Percentiles rank a stretch among this genome's conserved stretches.
These are phyloP conservation scores for Mucor velutinosus DNA, from an alignment of 371 early-diverging fungal species.

Conservation along the genomic window DNA sequence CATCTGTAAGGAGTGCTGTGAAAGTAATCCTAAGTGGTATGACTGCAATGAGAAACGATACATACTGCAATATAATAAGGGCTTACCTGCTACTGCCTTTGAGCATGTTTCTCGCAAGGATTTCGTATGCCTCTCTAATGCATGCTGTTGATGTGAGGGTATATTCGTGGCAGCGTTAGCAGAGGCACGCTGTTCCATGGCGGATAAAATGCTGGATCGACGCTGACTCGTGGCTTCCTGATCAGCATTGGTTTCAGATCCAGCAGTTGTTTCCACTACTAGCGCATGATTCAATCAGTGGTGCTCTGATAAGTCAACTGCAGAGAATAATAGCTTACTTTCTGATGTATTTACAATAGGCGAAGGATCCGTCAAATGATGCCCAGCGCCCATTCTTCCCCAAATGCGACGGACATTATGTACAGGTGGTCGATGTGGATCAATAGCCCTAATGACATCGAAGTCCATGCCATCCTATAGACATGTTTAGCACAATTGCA, in stretches of 20 bases:
- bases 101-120: constrained; percentile 33
- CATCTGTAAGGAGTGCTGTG: constrained; percentile 25
- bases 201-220: constrained; percentile 16
- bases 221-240: neutral
- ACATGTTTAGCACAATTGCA: neutral
- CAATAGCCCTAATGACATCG: neutral
- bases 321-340: neutral
- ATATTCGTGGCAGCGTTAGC: neutral
- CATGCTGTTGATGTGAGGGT: neutral
- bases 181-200: constrained; percentile 16
- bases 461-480: constrained; percentile 1
- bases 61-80: neutral
- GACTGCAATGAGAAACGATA: too few species aligned
- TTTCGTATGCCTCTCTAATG: constrained; percentile 17
- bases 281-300: neutral
- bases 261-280: neutral
- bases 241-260: neutral
- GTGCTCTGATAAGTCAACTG: neutral
- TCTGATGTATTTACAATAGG: constrained; percentile 1
- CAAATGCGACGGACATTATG: neutral
- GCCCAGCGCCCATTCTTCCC: constrained; percentile 6
- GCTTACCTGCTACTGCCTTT: constrained; percentile 29
- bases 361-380: constrained; percentile 6
- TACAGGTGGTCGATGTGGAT: neutral
- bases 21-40: constrained; percentile 19